Evolutionary conservation across 108 stramenopile genomes (phyloP).

Genomic region (Pseudonitzschia multiseries): DNA sequence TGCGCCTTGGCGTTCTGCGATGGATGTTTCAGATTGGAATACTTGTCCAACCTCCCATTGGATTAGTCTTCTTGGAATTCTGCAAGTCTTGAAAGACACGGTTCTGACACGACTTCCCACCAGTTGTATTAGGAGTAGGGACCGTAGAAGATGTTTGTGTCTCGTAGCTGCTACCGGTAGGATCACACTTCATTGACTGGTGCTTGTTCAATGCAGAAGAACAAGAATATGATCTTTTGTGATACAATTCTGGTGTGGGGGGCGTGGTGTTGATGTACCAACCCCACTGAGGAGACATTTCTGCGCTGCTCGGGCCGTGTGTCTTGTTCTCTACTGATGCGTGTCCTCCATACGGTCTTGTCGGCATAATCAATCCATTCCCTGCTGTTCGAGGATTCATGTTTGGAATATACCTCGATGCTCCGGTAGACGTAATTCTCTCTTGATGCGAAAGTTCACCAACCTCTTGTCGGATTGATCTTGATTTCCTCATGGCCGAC

Average conservation of each 20-base stretch:
- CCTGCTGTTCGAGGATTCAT: conserved; percentile 31
- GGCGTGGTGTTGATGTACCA: conserved; percentile 80
- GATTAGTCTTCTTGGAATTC: conserved; percentile 19
- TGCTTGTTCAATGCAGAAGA: background rate
- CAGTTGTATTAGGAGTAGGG: background rate
- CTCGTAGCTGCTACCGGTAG: background rate
- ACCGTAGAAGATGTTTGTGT: background rate
- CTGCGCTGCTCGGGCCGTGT: conserved; percentile 23
- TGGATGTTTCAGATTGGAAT: conserved; percentile 29
- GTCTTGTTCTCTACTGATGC: conserved; percentile 1
- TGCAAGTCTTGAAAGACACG: conserved; percentile 47
- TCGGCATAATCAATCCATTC: conserved; percentile 48
- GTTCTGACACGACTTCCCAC: conserved; percentile 25
- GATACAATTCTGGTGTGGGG: conserved; percentile 71
- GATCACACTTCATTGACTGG: background rate
- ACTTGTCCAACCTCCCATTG: conserved; percentile 43
- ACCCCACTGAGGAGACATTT: conserved; percentile 73
- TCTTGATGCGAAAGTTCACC: conserved; percentile 1
- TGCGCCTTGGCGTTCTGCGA: background rate
- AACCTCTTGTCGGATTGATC: conserved; percentile 24
- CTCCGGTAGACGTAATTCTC: background rate
- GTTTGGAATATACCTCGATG: conserved; percentile 40
- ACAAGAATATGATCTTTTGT: background rate
- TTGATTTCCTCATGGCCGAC: conserved; percentile 38
- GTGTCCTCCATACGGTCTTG: conserved; percentile 23